phyloP scores from a whole-genome alignment of 441 rosid species.

The Mallotus japonicus region DNA sequence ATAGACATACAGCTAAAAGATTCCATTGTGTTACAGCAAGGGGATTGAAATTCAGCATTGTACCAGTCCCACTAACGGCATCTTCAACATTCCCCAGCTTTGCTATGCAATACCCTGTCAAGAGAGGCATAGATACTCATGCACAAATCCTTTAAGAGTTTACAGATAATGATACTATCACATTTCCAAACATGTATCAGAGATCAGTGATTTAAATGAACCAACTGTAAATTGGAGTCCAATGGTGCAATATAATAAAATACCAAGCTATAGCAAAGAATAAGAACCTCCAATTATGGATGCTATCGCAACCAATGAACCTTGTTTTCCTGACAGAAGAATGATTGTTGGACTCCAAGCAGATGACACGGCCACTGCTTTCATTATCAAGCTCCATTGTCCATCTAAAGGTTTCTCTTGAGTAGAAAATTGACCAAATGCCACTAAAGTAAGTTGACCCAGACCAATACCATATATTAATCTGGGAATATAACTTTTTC shows the following conservation, averaged over 20 bases:
- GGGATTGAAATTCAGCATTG: conserved; percentile 43
- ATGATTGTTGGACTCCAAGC: conserved; percentile 80
- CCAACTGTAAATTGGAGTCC: background rate
- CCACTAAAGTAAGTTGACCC: conserved; percentile 57
- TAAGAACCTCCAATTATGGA: conserved; percentile 63
- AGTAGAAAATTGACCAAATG: conserved; percentile 32
- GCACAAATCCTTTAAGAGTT: conserved; percentile 5
- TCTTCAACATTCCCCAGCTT: conserved; percentile 57
- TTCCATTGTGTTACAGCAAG: conserved; percentile 77
- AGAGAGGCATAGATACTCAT: conserved; percentile 16
- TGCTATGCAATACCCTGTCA: conserved; percentile 77
- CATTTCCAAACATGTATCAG: background rate
- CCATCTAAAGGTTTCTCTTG: conserved; percentile 28
- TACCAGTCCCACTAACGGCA: conserved; percentile 21
- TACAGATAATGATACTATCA: conserved; percentile 5
- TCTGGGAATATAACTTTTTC: conserved; percentile 58
- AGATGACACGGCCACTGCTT: conserved; percentile 57
- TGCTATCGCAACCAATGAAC: conserved; percentile 71
- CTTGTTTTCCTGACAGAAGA: conserved; percentile 81
- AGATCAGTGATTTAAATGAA: conserved; percentile 6
- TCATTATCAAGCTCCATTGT: conserved; percentile 35
- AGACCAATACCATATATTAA: conserved; percentile 53
- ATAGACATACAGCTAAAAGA: conserved; percentile 75
- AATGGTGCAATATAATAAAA: background rate
- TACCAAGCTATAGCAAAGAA: background rate